Conservation (phyloP, 176 grass and related monocot genomes). For the Oryza punctata region DNA sequence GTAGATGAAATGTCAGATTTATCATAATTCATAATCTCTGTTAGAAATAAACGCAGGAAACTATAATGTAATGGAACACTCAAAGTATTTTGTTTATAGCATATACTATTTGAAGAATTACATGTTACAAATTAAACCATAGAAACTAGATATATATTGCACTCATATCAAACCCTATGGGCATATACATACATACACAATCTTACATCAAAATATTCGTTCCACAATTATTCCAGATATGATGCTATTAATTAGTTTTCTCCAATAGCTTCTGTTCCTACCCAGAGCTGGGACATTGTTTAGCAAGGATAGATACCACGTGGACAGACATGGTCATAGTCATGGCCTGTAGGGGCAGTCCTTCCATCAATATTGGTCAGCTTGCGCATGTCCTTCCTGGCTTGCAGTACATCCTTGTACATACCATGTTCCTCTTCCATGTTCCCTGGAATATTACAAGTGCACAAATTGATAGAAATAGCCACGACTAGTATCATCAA, state of each 20-base stretch:
- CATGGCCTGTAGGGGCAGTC: constrained; percentile 19
- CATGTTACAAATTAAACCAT: no score
- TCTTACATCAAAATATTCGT: not conserved
- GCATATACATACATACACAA: not conserved
- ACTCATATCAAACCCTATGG: no score
- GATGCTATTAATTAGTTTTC: not conserved
- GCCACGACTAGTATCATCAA: not conserved
- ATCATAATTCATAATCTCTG: no score
- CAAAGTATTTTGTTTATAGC: no score
- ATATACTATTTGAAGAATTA: no score
- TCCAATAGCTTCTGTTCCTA: not conserved
- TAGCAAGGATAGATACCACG: constrained; percentile 31
- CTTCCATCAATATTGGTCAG: constrained; percentile 34
- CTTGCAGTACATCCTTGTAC: not conserved
- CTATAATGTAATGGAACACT: no score
- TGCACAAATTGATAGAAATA: not conserved
- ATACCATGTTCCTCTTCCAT: not conserved
- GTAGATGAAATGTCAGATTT: no score
- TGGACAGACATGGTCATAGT: constrained; percentile 35
- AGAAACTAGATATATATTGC: no score
- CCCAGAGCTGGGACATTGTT: not conserved
- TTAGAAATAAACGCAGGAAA: no score
- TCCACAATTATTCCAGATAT: not conserved
- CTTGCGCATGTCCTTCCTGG: not conserved
- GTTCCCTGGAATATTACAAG: not conserved